A percentile compares a stretch with the other conserved stretches of the same genome.
Conservation (phyloP, 2,329 filamentous ascomycete species). For the Apiospora malaysiana region DNA sequence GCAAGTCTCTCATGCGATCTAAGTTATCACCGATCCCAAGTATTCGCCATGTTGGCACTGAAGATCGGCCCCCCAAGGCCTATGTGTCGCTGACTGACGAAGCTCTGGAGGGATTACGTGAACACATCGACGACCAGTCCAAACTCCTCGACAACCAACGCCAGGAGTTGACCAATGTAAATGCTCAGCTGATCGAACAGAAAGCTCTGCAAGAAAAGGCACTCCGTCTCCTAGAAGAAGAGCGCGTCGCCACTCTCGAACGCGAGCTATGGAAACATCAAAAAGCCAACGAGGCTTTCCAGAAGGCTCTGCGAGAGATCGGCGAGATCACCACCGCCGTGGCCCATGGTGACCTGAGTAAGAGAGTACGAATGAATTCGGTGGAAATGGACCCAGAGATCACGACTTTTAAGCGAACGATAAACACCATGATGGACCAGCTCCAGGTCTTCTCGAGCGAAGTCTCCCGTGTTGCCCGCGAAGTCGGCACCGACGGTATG, state of each 20-base stretch:
- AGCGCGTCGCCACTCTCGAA: conserved; percentile 88
- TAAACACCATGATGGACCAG: conserved; percentile 99
- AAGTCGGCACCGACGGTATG: conserved; percentile 94
- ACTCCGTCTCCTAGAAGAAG: conserved; percentile 81
- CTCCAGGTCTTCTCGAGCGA: conserved; percentile 96
- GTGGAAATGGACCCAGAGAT: conserved; percentile 99
- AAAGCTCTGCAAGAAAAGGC: conserved; percentile 84
- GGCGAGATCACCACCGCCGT: conserved; percentile 97
- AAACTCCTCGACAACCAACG: conserved; percentile 89
- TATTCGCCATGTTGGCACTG: conserved; percentile 39
- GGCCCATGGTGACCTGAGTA: conserved; percentile 91
- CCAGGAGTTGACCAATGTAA: conserved; percentile 83
- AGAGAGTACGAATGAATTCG: conserved; percentile 94
- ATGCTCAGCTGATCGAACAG: conserved; percentile 83
- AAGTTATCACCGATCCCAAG: conserved; percentile 54
- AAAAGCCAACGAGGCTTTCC: conserved; percentile 97
- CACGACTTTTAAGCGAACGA: conserved; percentile 95
- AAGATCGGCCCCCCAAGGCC: conserved; percentile 46
- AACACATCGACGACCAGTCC: conserved; percentile 92
- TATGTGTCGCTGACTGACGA: conserved; percentile 71
- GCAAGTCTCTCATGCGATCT: conserved; percentile 43
- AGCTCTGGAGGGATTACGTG: conserved; percentile 82
- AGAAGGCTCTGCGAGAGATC: conserved; percentile 95
- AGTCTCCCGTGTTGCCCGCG: conserved; percentile 90
- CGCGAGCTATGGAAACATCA: conserved; percentile 96